Base-by-base conservation (phyloP, 1,284 basidiomycete genomes). In the Melampsora americana region DNA sequence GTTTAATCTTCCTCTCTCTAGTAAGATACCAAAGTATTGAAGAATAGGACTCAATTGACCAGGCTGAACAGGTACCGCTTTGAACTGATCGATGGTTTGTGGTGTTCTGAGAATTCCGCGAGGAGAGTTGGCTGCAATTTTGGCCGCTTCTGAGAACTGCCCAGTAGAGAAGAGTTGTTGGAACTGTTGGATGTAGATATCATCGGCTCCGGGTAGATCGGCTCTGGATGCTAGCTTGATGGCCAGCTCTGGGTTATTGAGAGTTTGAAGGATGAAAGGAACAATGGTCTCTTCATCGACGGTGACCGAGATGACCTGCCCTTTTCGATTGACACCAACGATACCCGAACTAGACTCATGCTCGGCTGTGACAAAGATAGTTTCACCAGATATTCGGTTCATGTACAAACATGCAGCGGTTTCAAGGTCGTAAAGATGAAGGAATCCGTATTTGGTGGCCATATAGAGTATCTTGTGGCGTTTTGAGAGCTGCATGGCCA, bases 351-450 rank as follows among this genome's bases (percentile, higher is more conserved):
- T 90, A 35, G 90, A 88, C 84, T 97, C 95, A 83, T 98, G 93
- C 82, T 97, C 94, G 23, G 95, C 92, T 7, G 96, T 98, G 68
- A 97, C 95, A 84, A 99, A 99, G 84, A 99, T 98, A 66, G 96
- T 99, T 85, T 99, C 96, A 62, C 96, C 95, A 67, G 93, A 96
- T 83, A 99, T 99, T 79, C 96, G 92, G 88, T 99, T 99, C 96
- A 99, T 99, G 87, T 99, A 99, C 80, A 99, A 90, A 86, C 96
- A 99, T 69, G 93, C 91, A 77, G 95, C 96, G n/a, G 92, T 89
- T 84, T 99, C 96, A 79, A 99, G 88, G 84, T 99, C 96, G 85
- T 99, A 99, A 20, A 99, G 88, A 85, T 99, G 96, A 82, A 99
- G 98, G 85, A 99, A 99, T 68, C 96, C 96, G 83, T 94, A 99